Conservation (phyloP, 2,329 filamentous ascomycete species). For the Claviceps maximensis region DNA sequence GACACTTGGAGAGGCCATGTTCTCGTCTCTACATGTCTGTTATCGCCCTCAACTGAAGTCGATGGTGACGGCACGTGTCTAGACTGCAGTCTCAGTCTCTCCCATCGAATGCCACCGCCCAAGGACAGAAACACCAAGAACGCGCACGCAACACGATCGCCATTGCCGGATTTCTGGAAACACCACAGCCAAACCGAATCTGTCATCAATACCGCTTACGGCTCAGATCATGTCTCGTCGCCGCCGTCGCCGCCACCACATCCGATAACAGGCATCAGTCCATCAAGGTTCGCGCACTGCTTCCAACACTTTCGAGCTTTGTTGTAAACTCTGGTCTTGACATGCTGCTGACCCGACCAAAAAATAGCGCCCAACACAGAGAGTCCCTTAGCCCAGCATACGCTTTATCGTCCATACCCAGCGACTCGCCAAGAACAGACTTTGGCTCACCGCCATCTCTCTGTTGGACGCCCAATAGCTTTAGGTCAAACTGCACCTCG, state of each 20-base stretch:
- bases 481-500: not conserved
- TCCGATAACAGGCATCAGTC: not conserved
- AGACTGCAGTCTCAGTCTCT: not conserved
- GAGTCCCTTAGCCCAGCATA: not conserved
- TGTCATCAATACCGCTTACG: not conserved
- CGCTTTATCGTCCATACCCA: not conserved
- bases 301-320: not conserved
- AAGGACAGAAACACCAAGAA: not conserved
- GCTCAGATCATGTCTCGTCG: not conserved
- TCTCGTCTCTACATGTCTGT: not conserved
- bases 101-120: not conserved
- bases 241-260: not conserved
- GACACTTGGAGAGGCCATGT: constrained; percentile 1
- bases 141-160: not conserved
- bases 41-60: not conserved
- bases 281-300: not conserved
- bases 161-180: constrained; percentile 1
- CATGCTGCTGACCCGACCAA: not conserved
- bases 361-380: not conserved
- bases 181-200: not conserved
- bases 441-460: not conserved
- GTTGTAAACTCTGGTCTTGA: not conserved
- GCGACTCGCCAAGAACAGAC: not conserved
- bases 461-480: not conserved
- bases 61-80: not conserved